Evolutionary conservation across 306 rosid genomes (phyloP), one percentile per base, ranked within the genome.

Genomic region (Acacia crassicarpa): DNA sequence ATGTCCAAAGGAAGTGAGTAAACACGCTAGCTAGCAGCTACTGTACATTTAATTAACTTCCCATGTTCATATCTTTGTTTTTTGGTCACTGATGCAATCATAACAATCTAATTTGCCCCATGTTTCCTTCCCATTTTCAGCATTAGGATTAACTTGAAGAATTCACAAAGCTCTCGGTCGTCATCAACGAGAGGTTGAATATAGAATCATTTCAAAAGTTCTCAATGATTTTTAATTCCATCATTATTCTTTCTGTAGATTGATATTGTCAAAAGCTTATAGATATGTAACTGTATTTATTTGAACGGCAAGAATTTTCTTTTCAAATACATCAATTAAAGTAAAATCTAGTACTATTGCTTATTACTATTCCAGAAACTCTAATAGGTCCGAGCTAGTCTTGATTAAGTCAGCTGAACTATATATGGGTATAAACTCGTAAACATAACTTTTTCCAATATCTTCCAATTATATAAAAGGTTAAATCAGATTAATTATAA

Each of bases 1-100:
- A 88, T 40, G 86, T 89, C 8, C 93, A 89, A 77, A 89, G 86
- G 85, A 91, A 82, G 97, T 90, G 78, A 88, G 89, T 81, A 69
- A 23, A 76, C 17, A 45, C n/a, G n/a, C 56, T 15, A 16, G 56
- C 56, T 15, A 58, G 1, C n/a, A 22, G 13, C 14, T 22, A 56
- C 13, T 2, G 2, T 22, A 41, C 25, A 63, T 22, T 56, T 22
- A 33, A 59, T 72, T 32, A 3, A 17, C 40, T 2, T 77, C 17
- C 49, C 2, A 35, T 11, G 6, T 51, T 33, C 22, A 77, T 79
- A 16, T 66, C 38, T 56, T 4, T 19, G 51, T 16, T 27, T 6
- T 80, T 2, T 48, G 6, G 5, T 23, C 48, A 7, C 3, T 32
- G 43, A 67, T 5, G 17, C 23, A 53, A 17, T n/a, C 20, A 45